Base-by-base conservation (phyloP, 352 stramenopile species). In the Pythium sp. region DNA sequence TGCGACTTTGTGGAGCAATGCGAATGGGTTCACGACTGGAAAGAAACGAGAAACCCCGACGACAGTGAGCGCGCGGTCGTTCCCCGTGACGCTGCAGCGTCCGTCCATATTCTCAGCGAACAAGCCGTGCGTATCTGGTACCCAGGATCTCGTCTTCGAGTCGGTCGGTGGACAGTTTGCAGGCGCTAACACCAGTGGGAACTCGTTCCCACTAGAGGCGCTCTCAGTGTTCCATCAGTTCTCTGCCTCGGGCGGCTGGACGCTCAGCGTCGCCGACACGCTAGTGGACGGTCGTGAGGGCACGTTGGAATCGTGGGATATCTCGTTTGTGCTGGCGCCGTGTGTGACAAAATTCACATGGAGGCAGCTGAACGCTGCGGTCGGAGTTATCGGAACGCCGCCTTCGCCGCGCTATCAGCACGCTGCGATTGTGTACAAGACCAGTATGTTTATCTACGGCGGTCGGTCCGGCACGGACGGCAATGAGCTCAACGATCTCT, bases 361-460 rank as follows among this genome's bases (percentile, higher is more conserved):
- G 85, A 80, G 65, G 0, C 73, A 84, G 63, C 63, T 92, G 8
- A 72, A 72, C n/a, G 56, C 72, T 1, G 28, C 53, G 12, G 51
- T 58, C 11, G 46, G 41, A 2, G 62, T 72, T 0, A 78, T 65
- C 15, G 86, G 84, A 6, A 70, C 68, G 24, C 67, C 72, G 14
- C 86, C 86, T 24, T 72, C 72, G 2, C 58, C 82, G 32, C 77
- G 86, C 8, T 92, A 82, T 20, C 74, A 88, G 30, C 86, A 94
- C 72, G 75, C 84, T 0, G 77, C 77, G 32, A 68, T 94, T 61
- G 80, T 85, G 26, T 80, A 77, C 57, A 66, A 82, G 26, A 86
- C 51, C 65, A 85, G 74, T 30, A 84, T 94, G 78, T 94, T 94
- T 64, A 68, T 92, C n/a, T 89, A 76, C 28, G 86, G 84, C 24